Percentiles rank a stretch among this genome's conserved stretches.
phyloP scores from a whole-genome alignment of 208 protist genomes.

The Naegleria fowleri region DNA sequence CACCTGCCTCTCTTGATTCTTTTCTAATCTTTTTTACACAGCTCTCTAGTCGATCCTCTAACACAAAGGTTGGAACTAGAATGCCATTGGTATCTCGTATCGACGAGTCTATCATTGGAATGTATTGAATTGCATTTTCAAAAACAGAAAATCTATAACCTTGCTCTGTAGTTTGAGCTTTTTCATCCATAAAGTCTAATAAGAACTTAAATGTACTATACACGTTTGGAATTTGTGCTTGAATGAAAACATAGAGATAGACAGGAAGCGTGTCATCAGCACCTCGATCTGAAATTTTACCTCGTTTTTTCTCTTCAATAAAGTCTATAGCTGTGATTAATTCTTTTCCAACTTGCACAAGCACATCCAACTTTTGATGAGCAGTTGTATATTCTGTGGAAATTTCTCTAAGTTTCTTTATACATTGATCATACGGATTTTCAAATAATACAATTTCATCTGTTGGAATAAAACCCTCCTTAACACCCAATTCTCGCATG shows the following conservation, averaged over 20 bases:
- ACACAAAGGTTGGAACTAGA: background rate
- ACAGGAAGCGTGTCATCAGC: slow-evolving; percentile 12
- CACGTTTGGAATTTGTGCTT: slow-evolving; percentile 13
- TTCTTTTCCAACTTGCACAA: background rate
- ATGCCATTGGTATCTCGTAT: slow-evolving; percentile 18
- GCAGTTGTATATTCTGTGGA: background rate
- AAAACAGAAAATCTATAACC: slow-evolving; percentile 15
- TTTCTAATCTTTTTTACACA: background rate
- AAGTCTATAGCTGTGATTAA: background rate
- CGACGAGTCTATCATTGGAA: background rate
- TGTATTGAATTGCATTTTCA: slow-evolving; percentile 11
- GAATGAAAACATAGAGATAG: slow-evolving; percentile 22
- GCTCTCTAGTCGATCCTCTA: background rate
- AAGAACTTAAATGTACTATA: background rate
- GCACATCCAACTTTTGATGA: slow-evolving; percentile 1
- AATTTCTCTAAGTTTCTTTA: background rate
- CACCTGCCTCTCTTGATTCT: background rate
- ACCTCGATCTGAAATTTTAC: background rate
- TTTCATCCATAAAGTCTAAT: slow-evolving; percentile 24
- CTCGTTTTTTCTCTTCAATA: background rate
- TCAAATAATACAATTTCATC: background rate
- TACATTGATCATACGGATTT: background rate
- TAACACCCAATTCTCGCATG: background rate
- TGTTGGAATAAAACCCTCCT: background rate
- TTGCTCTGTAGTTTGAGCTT: background rate